Evolutionary conservation across 371 early-diverging fungal genomes (phyloP).

Genomic region (Smittium culicis): DNA sequence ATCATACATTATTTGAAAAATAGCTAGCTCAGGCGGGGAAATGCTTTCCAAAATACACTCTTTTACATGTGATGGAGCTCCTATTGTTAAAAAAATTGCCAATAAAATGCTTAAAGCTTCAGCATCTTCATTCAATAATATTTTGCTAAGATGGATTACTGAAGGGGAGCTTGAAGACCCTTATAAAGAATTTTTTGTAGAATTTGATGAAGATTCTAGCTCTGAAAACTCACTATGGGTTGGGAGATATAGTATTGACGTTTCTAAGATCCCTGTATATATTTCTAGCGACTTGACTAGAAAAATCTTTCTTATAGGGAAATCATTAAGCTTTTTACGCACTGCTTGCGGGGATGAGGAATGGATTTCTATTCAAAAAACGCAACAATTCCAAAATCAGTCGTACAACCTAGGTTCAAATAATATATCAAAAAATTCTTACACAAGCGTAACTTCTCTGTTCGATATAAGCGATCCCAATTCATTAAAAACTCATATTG

Average conservation of each 20-base stretch:
- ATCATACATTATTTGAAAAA: too few species aligned
- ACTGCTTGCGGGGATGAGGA: conserved; percentile 63
- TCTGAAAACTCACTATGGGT: conserved; percentile 47
- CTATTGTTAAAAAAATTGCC: conserved; percentile 62
- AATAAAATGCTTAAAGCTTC: conserved; percentile 62
- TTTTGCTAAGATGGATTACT: conserved; percentile 84
- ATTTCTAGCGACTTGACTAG: conserved; percentile 56
- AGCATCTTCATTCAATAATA: conserved; percentile 73
- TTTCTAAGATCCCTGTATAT: conserved; percentile 75
- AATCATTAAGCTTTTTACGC: conserved; percentile 83
- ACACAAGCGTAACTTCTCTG: not conserved
- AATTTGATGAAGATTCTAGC: conserved; percentile 14
- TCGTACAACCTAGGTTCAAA: not conserved
- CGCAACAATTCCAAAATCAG: conserved; percentile 20
- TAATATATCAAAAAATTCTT: too few species aligned
- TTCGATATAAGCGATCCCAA: conserved; percentile 59
- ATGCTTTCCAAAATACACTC: conserved; percentile 63
- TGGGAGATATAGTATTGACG: conserved; percentile 50
- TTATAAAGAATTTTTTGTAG: conserved; percentile 83
- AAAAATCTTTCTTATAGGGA: conserved; percentile 86
- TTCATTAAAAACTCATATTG: conserved; percentile 56
- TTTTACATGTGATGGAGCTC: conserved; percentile 80
- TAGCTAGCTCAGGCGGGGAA: conserved; percentile 56
- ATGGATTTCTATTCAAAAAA: conserved; percentile 38
- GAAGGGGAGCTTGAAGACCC: conserved; percentile 90